Percentiles rank a stretch among this genome's conserved stretches.
Conservation (phyloP, 2,329 filamentous ascomycete species). For the Zymoseptoria pseudotritici region DNA sequence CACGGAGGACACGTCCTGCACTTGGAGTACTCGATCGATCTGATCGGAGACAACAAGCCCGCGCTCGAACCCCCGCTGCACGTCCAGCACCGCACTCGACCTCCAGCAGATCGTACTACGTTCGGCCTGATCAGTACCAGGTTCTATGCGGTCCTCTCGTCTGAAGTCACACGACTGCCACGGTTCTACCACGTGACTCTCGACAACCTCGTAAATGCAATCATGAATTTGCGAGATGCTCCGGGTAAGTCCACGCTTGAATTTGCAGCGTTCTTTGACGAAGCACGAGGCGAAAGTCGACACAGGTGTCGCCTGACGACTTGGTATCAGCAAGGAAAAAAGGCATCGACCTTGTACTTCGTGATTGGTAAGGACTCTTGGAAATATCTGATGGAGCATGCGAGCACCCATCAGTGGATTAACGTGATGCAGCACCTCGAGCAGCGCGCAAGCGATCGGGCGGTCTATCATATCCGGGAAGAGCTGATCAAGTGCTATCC, state of each 20-base stretch:
- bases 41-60: background rate
- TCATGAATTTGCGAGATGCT: background rate
- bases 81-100: background rate
- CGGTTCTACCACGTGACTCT: background rate
- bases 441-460: background rate
- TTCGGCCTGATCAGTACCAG: background rate
- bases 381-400: background rate
- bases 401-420: background rate
- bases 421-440: background rate
- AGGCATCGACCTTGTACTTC: background rate
- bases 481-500: background rate
- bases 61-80: background rate
- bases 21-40: background rate
- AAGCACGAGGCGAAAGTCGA: background rate
- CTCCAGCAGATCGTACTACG: background rate
- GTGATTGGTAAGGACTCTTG: background rate
- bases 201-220: background rate
- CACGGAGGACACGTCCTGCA: background rate
- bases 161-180: background rate
- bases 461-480: background rate
- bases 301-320: background rate
- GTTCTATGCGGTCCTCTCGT: background rate
- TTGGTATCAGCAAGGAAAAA: background rate
- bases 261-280: background rate
- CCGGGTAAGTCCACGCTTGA: background rate